These are phyloP conservation scores for Pseudopyrenochaeta lycopersici DNA, from an alignment of 2,329 filamentous ascomycete species.

Conservation along the genomic window DNA sequence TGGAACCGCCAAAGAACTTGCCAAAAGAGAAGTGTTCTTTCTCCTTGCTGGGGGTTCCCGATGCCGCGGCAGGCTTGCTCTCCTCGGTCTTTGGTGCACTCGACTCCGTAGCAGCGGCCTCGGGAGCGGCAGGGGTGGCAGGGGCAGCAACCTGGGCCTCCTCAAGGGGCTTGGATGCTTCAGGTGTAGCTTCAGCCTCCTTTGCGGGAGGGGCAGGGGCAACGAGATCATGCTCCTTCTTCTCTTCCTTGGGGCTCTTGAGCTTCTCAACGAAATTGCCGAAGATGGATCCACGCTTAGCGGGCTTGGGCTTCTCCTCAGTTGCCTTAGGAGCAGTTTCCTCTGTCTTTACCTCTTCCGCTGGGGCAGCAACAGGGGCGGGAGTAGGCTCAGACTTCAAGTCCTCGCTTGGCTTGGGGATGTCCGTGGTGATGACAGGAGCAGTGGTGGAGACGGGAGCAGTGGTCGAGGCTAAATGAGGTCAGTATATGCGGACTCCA, in stretches of 20 bases:
- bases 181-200: constrained; percentile 54
- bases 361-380: constrained; percentile 21
- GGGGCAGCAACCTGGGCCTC: constrained; percentile 53
- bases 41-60: constrained; percentile 53
- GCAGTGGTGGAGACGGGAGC: constrained; percentile 47
- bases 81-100: constrained; percentile 40
- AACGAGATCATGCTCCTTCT: constrained; percentile 74
- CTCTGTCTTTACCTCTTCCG: constrained; percentile 56
- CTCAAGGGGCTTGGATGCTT: constrained; percentile 44
- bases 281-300: constrained; percentile 89
- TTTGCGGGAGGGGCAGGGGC: constrained; percentile 57
- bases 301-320: constrained; percentile 64
- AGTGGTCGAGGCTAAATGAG: constrained; percentile 33
- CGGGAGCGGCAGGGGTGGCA: constrained; percentile 21
- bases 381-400: constrained; percentile 58
- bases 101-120: constrained; percentile 37
- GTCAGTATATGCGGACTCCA: constrained; percentile 12
- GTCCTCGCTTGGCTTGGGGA: constrained; percentile 36
- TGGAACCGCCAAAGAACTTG: constrained; percentile 56
- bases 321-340: constrained; percentile 49
- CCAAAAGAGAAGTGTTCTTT: constrained; percentile 63
- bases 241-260: constrained; percentile 63
- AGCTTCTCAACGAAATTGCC: constrained; percentile 73
- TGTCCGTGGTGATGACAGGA: constrained; percentile 45
- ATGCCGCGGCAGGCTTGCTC: constrained; percentile 38